phyloP scores from a whole-genome alignment of 192 early-diverging fungal species.

The Coemansia sp. region DNA sequence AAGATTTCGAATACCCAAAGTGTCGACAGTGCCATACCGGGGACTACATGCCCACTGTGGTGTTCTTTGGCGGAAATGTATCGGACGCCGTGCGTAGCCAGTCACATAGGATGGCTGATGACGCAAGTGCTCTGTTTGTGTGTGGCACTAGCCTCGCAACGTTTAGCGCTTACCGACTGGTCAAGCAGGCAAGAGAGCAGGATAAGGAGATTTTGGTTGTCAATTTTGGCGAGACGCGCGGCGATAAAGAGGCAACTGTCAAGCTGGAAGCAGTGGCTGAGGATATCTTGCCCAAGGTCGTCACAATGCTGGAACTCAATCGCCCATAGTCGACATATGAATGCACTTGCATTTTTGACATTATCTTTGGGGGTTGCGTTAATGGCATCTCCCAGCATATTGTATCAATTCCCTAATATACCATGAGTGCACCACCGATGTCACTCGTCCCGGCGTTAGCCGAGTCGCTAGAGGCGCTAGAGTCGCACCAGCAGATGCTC shows the following conservation, averaged over 20 bases:
- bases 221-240: constrained; percentile 77
- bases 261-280: constrained; percentile 39
- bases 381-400: not conserved
- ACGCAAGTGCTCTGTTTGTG: constrained; percentile 65
- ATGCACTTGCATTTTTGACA: not conserved
- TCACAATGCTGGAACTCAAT: constrained; percentile 1
- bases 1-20: constrained; percentile 68
- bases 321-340: not conserved
- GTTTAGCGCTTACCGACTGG: constrained; percentile 79
- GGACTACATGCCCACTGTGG: constrained; percentile 73
- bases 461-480: constrained; percentile 23
- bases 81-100: constrained; percentile 49
- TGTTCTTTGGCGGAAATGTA: constrained; percentile 93
- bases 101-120: constrained; percentile 61
- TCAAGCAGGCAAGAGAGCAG: constrained; percentile 60
- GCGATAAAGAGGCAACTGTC: constrained; percentile 52
- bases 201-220: constrained; percentile 67
- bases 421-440: constrained; percentile 15
- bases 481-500: constrained; percentile 27
- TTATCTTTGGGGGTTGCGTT: not conserved
- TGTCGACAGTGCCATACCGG: constrained; percentile 66
- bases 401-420: not conserved
- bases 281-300: constrained; percentile 26
- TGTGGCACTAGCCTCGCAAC: constrained; percentile 83
- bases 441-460: constrained; percentile 26